These are phyloP conservation scores for Trichoderma breve DNA, from an alignment of 2,329 filamentous ascomycete genomes.

Conservation along the genomic window DNA sequence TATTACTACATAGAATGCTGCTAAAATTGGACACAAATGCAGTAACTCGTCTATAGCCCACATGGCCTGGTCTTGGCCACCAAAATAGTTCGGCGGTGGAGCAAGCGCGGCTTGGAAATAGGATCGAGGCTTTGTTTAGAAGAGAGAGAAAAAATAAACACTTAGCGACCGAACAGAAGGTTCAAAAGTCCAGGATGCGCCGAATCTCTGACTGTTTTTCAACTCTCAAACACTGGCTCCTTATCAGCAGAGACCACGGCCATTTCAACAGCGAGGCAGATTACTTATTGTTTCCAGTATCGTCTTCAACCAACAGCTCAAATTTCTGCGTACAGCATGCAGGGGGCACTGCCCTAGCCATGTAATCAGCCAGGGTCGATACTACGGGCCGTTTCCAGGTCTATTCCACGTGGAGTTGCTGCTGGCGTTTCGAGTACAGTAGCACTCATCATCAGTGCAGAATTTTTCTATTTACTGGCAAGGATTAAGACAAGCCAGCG, in stretches of 20 bases:
- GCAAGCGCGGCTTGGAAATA: neutral
- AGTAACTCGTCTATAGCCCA: neutral
- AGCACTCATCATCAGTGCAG: neutral
- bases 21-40: neutral
- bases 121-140: neutral
- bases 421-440: neutral
- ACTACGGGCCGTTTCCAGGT: neutral
- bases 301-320: neutral
- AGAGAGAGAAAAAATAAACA: neutral
- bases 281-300: neutral
- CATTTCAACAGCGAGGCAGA: neutral
- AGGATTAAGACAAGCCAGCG: neutral
- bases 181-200: neutral
- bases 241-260: neutral
- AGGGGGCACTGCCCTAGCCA: neutral
- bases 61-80: neutral
- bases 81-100: neutral
- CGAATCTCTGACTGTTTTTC: neutral
- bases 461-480: neutral
- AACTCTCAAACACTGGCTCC: neutral
- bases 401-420: neutral
- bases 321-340: neutral
- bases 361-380: neutral
- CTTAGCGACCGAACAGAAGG: neutral
- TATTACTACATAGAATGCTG: neutral